Evolutionary conservation across 2,329 filamentous ascomycete genomes (phyloP).

Genomic region (Ascomycota sp.): DNA sequence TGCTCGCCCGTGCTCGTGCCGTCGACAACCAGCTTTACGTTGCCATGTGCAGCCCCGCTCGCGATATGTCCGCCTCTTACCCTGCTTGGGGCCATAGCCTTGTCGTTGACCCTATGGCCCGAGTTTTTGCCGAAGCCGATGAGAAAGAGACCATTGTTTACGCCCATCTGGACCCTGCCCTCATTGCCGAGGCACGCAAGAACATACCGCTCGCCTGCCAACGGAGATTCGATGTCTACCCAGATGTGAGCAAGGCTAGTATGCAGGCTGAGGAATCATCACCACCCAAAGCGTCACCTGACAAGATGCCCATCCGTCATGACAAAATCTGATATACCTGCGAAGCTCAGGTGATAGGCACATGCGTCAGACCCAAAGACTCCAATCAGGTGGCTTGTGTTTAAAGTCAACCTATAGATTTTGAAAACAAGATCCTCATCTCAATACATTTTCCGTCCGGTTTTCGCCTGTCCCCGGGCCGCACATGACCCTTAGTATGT

Average conservation of each 20-base stretch:
- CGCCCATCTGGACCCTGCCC: slow-evolving; percentile 45
- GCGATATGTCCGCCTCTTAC: slow-evolving; percentile 59
- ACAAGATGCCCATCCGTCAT: too few species aligned
- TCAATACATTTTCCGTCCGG: too few species aligned
- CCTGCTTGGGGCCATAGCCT: slow-evolving; percentile 85
- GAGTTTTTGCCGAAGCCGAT: slow-evolving; percentile 58
- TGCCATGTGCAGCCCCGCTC: slow-evolving; percentile 74
- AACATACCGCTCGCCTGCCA: slow-evolving; percentile 72
- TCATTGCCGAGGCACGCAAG: slow-evolving; percentile 55
- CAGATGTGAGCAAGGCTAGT: slow-evolving; percentile 55
- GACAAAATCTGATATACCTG: too few species aligned
- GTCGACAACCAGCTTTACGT: slow-evolving; percentile 93
- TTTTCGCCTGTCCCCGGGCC: too few species aligned
- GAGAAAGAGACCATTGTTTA: slow-evolving; percentile 60
- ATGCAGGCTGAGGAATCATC: slow-evolving; percentile 15
- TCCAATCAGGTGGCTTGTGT: too few species aligned
- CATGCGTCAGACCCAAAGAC: too few species aligned
- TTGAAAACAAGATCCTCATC: too few species aligned
- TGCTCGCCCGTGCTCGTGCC: slow-evolving; percentile 64
- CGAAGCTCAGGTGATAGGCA: too few species aligned
- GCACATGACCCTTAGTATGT: too few species aligned
- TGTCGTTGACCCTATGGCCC: slow-evolving; percentile 71
- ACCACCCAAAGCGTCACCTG: too few species aligned
- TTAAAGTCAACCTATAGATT: too few species aligned
- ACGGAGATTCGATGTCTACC: slow-evolving; percentile 86